Percentiles rank a stretch among this genome's conserved stretches.
Conservation (phyloP, 2,329 filamentous ascomycete genomes). For the Apiospora kogelbergensis region DNA sequence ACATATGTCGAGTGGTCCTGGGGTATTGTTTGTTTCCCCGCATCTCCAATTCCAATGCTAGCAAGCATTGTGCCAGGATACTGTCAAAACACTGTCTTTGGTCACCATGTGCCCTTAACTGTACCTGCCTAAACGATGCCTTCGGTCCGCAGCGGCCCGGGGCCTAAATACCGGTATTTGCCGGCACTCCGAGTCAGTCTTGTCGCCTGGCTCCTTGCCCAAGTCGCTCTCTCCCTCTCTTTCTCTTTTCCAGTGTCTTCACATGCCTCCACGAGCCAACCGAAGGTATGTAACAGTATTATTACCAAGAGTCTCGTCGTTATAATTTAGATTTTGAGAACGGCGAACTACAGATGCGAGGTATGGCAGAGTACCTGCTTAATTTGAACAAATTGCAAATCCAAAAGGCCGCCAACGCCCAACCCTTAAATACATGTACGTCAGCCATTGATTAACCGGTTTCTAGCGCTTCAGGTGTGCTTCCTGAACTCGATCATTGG, state of each 20-base stretch:
- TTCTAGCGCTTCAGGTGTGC: conserved; percentile 15
- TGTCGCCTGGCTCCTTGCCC: background rate
- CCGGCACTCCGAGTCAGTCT: background rate
- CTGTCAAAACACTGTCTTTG: background rate
- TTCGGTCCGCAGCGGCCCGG: conserved; percentile 1
- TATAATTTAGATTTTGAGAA: background rate
- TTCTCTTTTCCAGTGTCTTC: background rate
- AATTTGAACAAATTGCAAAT: background rate
- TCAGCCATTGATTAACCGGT: background rate
- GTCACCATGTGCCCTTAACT: background rate
- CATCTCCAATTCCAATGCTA: background rate
- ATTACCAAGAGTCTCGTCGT: background rate
- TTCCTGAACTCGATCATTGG: conserved; percentile 64
- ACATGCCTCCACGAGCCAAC: too few species aligned
- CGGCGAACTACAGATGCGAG: background rate
- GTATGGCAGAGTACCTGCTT: background rate
- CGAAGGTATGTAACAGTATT: background rate
- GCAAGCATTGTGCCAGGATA: background rate
- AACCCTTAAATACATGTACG: too few species aligned
- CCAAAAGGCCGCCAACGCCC: background rate
- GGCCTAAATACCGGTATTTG: background rate
- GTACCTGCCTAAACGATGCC: background rate
- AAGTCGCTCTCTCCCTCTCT: background rate
- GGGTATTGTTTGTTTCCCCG: background rate
- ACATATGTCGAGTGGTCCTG: background rate